Evolutionary conservation across 163 green algal species (phyloP), one percentile per base, ranked within the genome.

Genomic region (Coccomyxa subellipsoidea): DNA sequence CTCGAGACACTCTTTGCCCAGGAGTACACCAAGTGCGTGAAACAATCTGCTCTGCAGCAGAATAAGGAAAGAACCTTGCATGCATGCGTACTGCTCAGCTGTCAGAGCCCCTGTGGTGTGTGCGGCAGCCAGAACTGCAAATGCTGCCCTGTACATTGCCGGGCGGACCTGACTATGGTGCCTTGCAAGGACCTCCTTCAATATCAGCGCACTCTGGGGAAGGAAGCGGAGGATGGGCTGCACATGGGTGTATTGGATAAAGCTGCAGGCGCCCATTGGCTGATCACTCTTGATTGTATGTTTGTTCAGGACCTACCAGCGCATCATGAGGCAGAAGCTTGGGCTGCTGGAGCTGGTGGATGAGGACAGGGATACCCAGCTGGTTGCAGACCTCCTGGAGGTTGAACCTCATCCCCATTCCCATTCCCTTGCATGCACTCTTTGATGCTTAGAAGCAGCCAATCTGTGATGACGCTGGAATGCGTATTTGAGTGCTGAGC

Each of bases 321-420:
- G 59, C 0, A 70, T 87, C 25, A 89, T 93, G 82, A 79, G 87
- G 8, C 81, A 81, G 40, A 94, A 94, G 84, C 87, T 94, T 53
- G 91, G 91, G 7, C 86, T 94, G 38, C 78, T 84, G 32, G 69
- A 80, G 21, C 9, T 80, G 31, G 83, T 76, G 27, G 54, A 69
- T 18, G 80, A 27, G 35, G 76, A 82, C 59, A 47, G 76, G 32
- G 77, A 80, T 73, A 75, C 83, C 70, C 76, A 85, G 66, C 53
- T 81, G 21, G 82, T 10, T 37, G 86, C 83, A 25, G 47, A 59
- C 0, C 5, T 59, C 21, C 4, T 59, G 15, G 4, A 59, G 47
- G 47, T 59, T 59, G 21, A 18, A 18, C 47, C 4, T 59, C 47
- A n/a, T n/a, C 47, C 47, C 23, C 23, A 23, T 12, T 12, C 4